phyloP scores from a whole-genome alignment of 2,329 filamentous ascomycete genomes.

The Sporothrix protearum region DNA sequence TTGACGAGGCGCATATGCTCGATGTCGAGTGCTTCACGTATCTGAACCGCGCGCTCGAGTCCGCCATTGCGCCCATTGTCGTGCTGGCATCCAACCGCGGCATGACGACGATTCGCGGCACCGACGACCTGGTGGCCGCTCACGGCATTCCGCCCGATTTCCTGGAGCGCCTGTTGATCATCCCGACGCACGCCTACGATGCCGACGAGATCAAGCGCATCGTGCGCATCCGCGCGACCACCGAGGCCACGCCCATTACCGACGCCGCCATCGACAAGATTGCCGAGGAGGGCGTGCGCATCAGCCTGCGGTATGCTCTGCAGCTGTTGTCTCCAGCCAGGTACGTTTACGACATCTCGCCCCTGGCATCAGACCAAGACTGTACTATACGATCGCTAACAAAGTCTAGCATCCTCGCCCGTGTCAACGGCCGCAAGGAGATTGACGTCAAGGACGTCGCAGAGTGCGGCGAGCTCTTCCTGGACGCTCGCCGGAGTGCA shows the following conservation, averaged over 20 bases:
- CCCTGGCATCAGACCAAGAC: conserved; percentile 29
- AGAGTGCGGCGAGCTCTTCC: conserved; percentile 80
- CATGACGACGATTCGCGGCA: conserved; percentile 87
- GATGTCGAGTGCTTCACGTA: conserved; percentile 99
- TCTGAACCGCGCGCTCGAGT: conserved; percentile 96
- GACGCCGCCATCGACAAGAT: conserved; percentile 85
- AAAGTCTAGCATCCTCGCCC: conserved; percentile 69
- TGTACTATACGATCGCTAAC: conserved; percentile 12
- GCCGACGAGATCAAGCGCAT: conserved; percentile 90
- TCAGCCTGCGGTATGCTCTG: conserved; percentile 88
- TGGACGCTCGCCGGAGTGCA: conserved; percentile 76
- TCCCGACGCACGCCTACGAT: conserved; percentile 87
- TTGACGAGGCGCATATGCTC: conserved; percentile 99
- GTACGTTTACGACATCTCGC: conserved; percentile 36
- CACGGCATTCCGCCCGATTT: conserved; percentile 95
- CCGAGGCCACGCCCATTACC: conserved; percentile 73
- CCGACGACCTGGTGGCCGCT: conserved; percentile 73
- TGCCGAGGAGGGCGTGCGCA: conserved; percentile 78
- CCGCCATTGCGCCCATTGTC: conserved; percentile 90
- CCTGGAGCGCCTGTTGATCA: conserved; percentile 87
- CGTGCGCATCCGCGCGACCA: conserved; percentile 76
- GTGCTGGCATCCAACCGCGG: conserved; percentile 96
- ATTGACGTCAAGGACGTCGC: conserved; percentile 74
- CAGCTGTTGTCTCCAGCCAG: conserved; percentile 85
- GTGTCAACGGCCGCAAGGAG: conserved; percentile 72